Evolutionary conservation across 129 eudicot species (phyloP), one percentile per base, ranked within the genome.

Genomic region (Arctium minus): DNA sequence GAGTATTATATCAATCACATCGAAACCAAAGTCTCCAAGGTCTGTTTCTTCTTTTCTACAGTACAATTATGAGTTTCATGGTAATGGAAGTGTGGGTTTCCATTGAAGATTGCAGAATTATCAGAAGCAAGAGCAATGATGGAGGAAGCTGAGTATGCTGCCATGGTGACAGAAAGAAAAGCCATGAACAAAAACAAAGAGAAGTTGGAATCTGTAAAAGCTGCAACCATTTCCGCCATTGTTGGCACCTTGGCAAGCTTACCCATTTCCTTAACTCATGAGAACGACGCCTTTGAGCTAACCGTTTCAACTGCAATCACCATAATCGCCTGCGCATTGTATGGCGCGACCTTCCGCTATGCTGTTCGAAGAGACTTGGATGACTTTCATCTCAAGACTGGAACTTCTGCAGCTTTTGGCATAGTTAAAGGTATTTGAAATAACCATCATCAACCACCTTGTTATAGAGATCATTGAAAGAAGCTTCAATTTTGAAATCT

Each of bases 321-420:
- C 78, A 84, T 93, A 22, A 78, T 85, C 53, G 85, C 92, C 1
- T 96, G 97, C 87, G 98, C 97, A 42, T 87, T 96, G 74, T 96
- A 89, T 80, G 99, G 99, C 22, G 96, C 88, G 50, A 96, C 98
- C 50, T 96, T 86, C 73, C 91, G 99, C 1, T 93, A 96, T 87
- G 92, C 88, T 29, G 78, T 93, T n/a, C 81, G 99, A 87, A 80
- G 90, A 89, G 99, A 96, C 70, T 79, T 96, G 83, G 94, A 90
- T 33, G 88, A 96, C 86, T 79, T 85, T 84, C 97, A 96, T 75
- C 93, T 93, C 38, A 96, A 93, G 78, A 86, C 90, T 0, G 99
- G 99, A 32, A 85, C 94, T 27, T 86, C 87, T 85, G 96, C 99
- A 46, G 99, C 99, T 27, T 96, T 96, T 85, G 99, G 92, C 74